A percentile compares a stretch with the other conserved stretches of the same genome.
phyloP scores from a whole-genome alignment of 225 moss, liverwort and hornwort species.

The Bryum argenteum region DNA sequence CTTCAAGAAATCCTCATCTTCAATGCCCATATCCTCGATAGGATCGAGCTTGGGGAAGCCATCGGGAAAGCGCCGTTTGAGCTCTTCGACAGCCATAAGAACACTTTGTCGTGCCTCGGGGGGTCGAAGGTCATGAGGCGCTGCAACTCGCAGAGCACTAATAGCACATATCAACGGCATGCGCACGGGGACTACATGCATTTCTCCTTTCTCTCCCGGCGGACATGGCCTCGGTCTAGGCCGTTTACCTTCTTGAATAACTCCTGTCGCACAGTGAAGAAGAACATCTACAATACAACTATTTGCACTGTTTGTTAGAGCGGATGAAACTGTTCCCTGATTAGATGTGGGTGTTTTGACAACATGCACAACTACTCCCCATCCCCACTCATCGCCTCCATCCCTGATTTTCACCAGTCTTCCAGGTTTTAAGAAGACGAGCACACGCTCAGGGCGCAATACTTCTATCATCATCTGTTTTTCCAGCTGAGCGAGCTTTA shows the following conservation, averaged over 20 bases:
- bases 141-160: slow-evolving; percentile 91
- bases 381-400: slow-evolving; percentile 91
- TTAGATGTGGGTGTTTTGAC: slow-evolving; percentile 70
- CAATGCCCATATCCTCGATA: slow-evolving; percentile 93
- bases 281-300: slow-evolving; percentile 85
- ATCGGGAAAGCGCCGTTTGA: slow-evolving; percentile 81
- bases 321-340: slow-evolving; percentile 68
- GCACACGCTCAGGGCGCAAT: slow-evolving; percentile 79
- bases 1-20: slow-evolving; percentile 71
- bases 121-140: slow-evolving; percentile 84
- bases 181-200: slow-evolving; percentile 99
- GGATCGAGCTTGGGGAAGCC: slow-evolving; percentile 95
- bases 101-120: slow-evolving; percentile 87
- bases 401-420: slow-evolving; percentile 95
- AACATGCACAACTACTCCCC: slow-evolving; percentile 95
- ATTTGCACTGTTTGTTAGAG: slow-evolving; percentile 58
- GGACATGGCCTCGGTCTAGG: slow-evolving; percentile 85
- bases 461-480: slow-evolving; percentile 97
- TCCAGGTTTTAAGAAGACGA: slow-evolving; percentile 89
- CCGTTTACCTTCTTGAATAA: slow-evolving; percentile 74
- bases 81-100: slow-evolving; percentile 92
- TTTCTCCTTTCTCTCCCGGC: slow-evolving; percentile 90
- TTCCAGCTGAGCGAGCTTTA: slow-evolving; percentile 78
- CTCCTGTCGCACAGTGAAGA: slow-evolving; percentile 72
- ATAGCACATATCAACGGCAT: slow-evolving; percentile 92